A percentile compares a stretch with the other conserved stretches of the same genome.
These are phyloP conservation scores for Gossypium rotundifolium DNA, from an alignment of 345 rosid genomes.

Conservation along the genomic window DNA sequence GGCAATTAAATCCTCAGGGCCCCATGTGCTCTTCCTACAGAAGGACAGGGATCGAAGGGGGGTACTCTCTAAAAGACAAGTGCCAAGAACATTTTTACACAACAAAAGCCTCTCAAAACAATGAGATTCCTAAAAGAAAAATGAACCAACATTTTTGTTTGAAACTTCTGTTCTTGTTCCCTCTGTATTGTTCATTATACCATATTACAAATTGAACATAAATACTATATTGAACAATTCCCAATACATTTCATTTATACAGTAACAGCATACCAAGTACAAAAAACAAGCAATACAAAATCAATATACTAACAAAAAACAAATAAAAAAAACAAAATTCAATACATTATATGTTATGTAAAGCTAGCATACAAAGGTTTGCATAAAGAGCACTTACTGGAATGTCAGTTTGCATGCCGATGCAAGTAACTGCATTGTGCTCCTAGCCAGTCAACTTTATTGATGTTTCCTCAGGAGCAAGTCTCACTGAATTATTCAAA, in stretches of 20 bases:
- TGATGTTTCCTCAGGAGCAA: slow-evolving; percentile 82
- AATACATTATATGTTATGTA: neutral
- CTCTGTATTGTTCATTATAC: slow-evolving; percentile 11
- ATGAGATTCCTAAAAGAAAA: neutral
- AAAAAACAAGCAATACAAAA: neutral
- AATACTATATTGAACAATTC: neutral
- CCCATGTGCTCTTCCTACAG: slow-evolving; percentile 28
- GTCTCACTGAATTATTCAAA: slow-evolving; percentile 64
- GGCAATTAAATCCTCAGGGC: slow-evolving; percentile 27
- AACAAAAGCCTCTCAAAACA: slow-evolving; percentile 16
- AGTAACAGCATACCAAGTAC: neutral
- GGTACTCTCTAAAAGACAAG: slow-evolving; percentile 26
- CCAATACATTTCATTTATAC: neutral
- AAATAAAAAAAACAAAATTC: neutral
- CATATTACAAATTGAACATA: neutral
- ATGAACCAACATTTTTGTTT: neutral
- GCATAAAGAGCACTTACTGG: slow-evolving; percentile 44
- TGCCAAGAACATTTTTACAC: slow-evolving; percentile 27
- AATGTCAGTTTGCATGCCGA: slow-evolving; percentile 73
- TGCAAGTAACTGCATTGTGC: slow-evolving; percentile 84
- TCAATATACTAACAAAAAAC: neutral
- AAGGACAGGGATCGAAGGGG: slow-evolving; percentile 30
- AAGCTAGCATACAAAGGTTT: slow-evolving; percentile 7
- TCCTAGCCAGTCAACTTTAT: slow-evolving; percentile 59
- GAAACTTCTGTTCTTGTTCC: slow-evolving; percentile 18